These are phyloP conservation scores for Oryza brachyantha DNA, from an alignment of 176 grass and related monocot genomes.

Conservation along the genomic window DNA sequence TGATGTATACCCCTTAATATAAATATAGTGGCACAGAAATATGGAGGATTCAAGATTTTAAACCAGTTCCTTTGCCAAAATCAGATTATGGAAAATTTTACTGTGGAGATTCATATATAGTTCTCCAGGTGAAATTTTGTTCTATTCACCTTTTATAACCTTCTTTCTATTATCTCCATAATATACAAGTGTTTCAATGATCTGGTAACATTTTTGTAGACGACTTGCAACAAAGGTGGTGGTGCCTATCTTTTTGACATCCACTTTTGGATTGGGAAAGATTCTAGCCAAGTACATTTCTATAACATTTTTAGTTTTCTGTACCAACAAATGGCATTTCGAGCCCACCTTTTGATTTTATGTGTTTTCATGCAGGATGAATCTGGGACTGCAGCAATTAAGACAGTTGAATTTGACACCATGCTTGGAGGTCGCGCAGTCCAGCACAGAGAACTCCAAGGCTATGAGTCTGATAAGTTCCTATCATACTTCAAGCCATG, in stretches of 20 bases:
- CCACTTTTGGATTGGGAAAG: constrained; percentile 94
- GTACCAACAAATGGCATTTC: constrained; percentile 10
- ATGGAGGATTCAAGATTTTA: constrained; percentile 94
- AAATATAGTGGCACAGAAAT: constrained; percentile 79
- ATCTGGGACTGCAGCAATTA: constrained; percentile 93
- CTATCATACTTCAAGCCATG: constrained; percentile 95
- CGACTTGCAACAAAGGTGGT: constrained; percentile 62
- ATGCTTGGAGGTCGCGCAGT: constrained; percentile 93
- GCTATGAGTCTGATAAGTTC: constrained; percentile 96
- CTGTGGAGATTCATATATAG: constrained; percentile 92
- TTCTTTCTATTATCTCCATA: not conserved
- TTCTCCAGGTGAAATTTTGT: constrained; percentile 70
- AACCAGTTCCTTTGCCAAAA: constrained; percentile 79
- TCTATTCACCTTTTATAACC: not conserved
- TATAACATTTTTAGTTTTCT: not conserved
- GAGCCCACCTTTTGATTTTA: constrained; percentile 12
- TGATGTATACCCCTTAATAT: constrained; percentile 41
- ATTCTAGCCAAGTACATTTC: constrained; percentile 70
- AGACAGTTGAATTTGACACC: constrained; percentile 89
- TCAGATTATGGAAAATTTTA: constrained; percentile 93
- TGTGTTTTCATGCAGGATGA: constrained; percentile 67
- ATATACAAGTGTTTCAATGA: constrained; percentile 4
- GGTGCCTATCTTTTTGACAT: constrained; percentile 69
- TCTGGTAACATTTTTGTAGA: constrained; percentile 40
- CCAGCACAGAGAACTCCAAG: constrained; percentile 90